Conservation (phyloP, 179 eudicot species). For the Actinidia polygama region DNA sequence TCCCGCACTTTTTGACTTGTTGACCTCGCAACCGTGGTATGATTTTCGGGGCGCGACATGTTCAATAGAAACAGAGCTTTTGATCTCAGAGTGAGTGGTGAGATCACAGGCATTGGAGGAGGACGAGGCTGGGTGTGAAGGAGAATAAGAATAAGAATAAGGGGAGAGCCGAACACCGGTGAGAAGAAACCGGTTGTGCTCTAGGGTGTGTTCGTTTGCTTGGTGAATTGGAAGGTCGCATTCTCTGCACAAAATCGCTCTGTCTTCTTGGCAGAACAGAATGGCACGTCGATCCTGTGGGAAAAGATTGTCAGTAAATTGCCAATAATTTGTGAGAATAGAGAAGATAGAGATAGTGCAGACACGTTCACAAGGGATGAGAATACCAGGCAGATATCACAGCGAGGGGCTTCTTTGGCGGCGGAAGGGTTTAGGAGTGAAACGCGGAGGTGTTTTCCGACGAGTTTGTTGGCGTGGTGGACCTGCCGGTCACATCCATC, state of each 20-base stretch:
- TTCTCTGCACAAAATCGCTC: constrained; percentile 82
- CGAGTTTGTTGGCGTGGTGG: constrained; percentile 67
- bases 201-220: constrained; percentile 66
- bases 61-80: neutral
- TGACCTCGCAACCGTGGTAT: too few relatives aligned
- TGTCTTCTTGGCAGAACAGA: constrained; percentile 82
- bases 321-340: too few relatives aligned
- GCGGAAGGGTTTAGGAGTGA: constrained; percentile 48
- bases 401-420: constrained; percentile 46
- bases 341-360: too few relatives aligned
- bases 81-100: neutral
- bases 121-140: constrained; percentile 22
- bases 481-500: constrained; percentile 51
- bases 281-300: constrained; percentile 74
- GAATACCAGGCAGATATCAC: constrained; percentile 95
- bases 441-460: constrained; percentile 54
- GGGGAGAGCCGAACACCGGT: constrained; percentile 74
- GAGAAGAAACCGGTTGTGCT: constrained; percentile 71
- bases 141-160: constrained; percentile 16
- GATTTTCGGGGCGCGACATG: too few relatives aligned
- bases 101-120: constrained; percentile 19
- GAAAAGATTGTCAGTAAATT: too few relatives aligned
- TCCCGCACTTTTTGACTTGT: too few relatives aligned
- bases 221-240: constrained; percentile 78
- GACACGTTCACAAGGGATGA: too few relatives aligned